phyloP scores from a whole-genome alignment of 1,284 basidiomycete species.

The Chiua sp. region DNA sequence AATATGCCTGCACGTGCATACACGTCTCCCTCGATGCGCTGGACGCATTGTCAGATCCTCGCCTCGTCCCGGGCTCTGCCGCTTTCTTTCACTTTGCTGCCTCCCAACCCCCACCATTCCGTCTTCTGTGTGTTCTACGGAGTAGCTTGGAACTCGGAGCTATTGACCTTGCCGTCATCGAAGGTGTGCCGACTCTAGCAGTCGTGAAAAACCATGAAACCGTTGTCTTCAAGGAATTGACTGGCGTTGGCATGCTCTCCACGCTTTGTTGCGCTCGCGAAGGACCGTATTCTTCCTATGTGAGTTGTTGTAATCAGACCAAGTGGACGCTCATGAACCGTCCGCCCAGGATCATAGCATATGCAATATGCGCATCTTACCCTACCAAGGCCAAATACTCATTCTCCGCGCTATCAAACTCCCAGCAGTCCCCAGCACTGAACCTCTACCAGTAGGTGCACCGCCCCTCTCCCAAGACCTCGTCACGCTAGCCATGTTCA shows the following conservation, averaged over 20 bases:
- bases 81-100: conserved; percentile 45
- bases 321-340: conserved; percentile 5
- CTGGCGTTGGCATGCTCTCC: conserved; percentile 28
- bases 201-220: conserved; percentile 49
- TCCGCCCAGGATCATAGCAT: conserved; percentile 49
- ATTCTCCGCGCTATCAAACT: conserved; percentile 53
- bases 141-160: conserved; percentile 46
- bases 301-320: conserved; percentile 7
- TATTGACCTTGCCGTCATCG: conserved; percentile 51
- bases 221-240: conserved; percentile 54
- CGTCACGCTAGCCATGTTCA: conserved; percentile 37
- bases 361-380: conserved; percentile 57
- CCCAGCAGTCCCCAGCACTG: conserved; percentile 15
- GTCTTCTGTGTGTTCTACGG: conserved; percentile 43
- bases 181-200: conserved; percentile 49
- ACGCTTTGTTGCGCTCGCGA: conserved; percentile 37
- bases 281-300: conserved; percentile 18
- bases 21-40: conserved; percentile 54
- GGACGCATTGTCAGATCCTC: conserved; percentile 55
- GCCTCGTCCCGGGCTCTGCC: conserved; percentile 44
- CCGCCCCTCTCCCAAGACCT: conserved; percentile 39
- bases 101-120: conserved; percentile 47
- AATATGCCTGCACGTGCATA: conserved; percentile 56
- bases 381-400: conserved; percentile 58
- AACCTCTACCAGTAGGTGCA: conserved; percentile 35